phyloP scores from a whole-genome alignment of 2,329 filamentous ascomycete species.

The Cercospora brassicicola region DNA sequence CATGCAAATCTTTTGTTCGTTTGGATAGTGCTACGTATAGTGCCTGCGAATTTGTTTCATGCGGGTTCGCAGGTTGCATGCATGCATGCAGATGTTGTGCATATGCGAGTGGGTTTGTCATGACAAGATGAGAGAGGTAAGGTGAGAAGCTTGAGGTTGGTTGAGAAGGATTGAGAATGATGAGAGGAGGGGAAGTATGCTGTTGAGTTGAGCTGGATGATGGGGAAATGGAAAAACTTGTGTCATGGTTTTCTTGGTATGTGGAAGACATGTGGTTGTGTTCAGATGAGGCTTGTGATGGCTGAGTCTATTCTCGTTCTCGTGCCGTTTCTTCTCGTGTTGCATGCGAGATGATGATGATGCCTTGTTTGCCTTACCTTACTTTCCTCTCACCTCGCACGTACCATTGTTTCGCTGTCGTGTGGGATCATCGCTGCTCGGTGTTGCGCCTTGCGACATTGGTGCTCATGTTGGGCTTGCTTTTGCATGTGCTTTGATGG shows the following conservation, averaged over 20 bases:
- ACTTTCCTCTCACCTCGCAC: not conserved
- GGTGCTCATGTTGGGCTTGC: not conserved
- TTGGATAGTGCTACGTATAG: not conserved
- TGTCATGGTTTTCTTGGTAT: not conserved
- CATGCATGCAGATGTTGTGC: not conserved
- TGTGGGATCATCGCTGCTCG: not conserved
- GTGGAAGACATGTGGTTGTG: not conserved
- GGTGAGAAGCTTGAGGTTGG: not conserved
- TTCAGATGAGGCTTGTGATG: not conserved
- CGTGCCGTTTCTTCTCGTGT: not conserved
- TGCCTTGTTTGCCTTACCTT: not conserved
- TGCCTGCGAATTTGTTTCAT: not conserved
- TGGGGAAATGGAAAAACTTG: not conserved
- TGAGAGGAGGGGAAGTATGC: not conserved
- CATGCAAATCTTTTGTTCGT: not conserved
- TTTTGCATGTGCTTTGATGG: not conserved
- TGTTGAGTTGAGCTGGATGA: not conserved
- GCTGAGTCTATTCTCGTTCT: not conserved
- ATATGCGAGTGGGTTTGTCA: conserved; percentile 1
- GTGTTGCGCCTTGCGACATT: not conserved
- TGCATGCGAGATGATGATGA: not conserved
- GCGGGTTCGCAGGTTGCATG: not conserved
- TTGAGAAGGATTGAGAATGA: not conserved
- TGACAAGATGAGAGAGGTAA: not conserved
- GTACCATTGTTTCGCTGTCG: not conserved